phyloP scores from a whole-genome alignment of 2,329 filamentous ascomycete genomes.

The Pseudocercospora vitis region DNA sequence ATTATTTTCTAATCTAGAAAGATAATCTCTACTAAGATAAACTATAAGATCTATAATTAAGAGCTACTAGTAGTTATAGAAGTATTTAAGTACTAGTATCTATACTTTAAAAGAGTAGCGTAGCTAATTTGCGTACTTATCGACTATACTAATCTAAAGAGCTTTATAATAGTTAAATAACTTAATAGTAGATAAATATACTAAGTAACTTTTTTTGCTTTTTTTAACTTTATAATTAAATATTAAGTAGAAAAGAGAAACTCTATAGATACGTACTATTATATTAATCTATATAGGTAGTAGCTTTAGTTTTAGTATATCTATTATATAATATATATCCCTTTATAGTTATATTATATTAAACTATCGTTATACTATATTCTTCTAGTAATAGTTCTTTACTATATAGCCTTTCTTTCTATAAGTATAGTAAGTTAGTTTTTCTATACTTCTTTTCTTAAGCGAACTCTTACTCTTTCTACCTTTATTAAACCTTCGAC shows the following conservation, averaged over 20 bases:
- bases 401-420: too few relatives aligned
- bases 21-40: neutral
- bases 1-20: neutral
- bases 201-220: constrained; percentile 3
- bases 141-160: constrained; percentile 4
- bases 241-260: neutral
- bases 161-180: neutral
- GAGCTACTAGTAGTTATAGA: constrained; percentile 3
- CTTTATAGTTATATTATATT: neutral
- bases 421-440: too few relatives aligned
- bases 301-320: neutral
- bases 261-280: neutral
- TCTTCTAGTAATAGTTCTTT: too few relatives aligned
- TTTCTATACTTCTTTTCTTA: too few relatives aligned
- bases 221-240: constrained; percentile 12
- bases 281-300: neutral
- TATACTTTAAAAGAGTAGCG: neutral
- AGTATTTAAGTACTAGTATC: constrained; percentile 6
- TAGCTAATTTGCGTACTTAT: neutral
- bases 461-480: too few relatives aligned
- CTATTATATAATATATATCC: neutral
- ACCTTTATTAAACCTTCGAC: too few relatives aligned
- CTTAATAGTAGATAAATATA: neutral
- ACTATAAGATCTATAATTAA: constrained; percentile 8
- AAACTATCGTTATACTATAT: too few relatives aligned